Evolutionary conservation across 2,329 filamentous ascomycete species (phyloP), one percentile per base, ranked within the genome.

Genomic region (Cladosporium phlei): DNA sequence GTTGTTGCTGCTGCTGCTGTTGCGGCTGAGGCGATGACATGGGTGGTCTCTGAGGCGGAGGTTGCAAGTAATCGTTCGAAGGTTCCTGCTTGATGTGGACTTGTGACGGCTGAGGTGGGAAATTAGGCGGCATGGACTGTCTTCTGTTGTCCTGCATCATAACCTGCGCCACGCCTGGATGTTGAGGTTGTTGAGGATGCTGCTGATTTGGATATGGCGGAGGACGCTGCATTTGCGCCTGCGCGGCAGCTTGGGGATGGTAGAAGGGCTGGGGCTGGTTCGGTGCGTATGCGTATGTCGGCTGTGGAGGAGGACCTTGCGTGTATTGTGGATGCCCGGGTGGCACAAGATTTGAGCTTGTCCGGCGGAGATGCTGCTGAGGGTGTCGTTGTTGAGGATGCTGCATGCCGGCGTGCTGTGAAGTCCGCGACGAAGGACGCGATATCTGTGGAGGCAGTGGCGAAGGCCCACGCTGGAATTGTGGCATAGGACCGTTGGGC

Each of bases 261-360:
- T 95, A 95, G 56, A 95, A 88, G 25, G 86, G 80, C 29, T 86
- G 86, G 25, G 86, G 80, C 29, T 86, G 86, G 53, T 93, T 89
- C 3, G 86, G 82, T 74, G 94, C 88, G 63, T 89, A 96, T 3
- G 85, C 79, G 66, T 86, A 95, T 46, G 80, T 86, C 21, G 61
- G 59, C 44, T 64, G 70, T 16, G 75, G 74, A 25, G 77, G 77
- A 38, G 82, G 82, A 21, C 80, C 74, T 55, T 79, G 75, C 29
- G 79, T 80, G 29, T 74, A 74, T 49, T 72, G 76, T 49, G 78
- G 75, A 47, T 76, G 74, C 56, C 47, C 53, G 35, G 82, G 84
- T 28, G 81, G 79, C 3, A 78, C 79, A 56, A 94, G 80, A 61
- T 83, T 85, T 10, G 86, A 85, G 55, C 83, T 86, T 56, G 84